Conservation (phyloP, 2,329 filamentous ascomycete species). For the Penicillium glabrum region DNA sequence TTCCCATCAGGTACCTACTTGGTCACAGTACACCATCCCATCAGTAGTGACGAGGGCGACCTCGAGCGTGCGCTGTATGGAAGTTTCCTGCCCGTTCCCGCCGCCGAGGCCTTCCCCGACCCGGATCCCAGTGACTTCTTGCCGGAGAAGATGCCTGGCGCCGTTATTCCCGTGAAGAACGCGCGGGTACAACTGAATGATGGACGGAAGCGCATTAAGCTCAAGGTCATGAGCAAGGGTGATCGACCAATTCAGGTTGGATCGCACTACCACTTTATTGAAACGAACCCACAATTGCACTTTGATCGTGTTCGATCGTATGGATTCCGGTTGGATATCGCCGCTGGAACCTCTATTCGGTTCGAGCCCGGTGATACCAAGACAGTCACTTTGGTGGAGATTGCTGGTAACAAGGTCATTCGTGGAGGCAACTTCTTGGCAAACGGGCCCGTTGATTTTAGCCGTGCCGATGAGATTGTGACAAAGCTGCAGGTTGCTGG, state of each 20-base stretch:
- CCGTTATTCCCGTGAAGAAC: conserved; percentile 70
- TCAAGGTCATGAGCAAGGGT: conserved; percentile 81
- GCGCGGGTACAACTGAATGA: conserved; percentile 69
- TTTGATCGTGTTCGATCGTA: conserved; percentile 84
- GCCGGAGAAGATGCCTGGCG: conserved; percentile 70
- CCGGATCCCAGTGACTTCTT: conserved; percentile 66
- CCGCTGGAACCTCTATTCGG: conserved; percentile 85
- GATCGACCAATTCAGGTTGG: conserved; percentile 89
- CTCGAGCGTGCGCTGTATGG: conserved; percentile 85
- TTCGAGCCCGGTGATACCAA: conserved; percentile 93
- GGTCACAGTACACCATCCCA: conserved; percentile 89
- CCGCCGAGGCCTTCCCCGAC: conserved; percentile 65
- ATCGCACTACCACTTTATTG: conserved; percentile 94
- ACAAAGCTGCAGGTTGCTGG: conserved; percentile 67
- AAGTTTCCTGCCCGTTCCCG: conserved; percentile 81
- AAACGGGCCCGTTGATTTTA: conserved; percentile 66
- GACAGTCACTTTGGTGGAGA: conserved; percentile 86
- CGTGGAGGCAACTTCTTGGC: conserved; percentile 81
- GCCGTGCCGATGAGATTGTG: conserved; percentile 65
- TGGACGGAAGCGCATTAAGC: conserved; percentile 68
- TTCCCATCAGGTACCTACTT: conserved; percentile 90
- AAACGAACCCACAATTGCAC: conserved; percentile 84
- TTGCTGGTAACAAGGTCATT: conserved; percentile 77
- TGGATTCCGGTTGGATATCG: conserved; percentile 83
- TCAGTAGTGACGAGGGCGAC: conserved; percentile 82